Evolutionary conservation across 1,284 basidiomycete genomes (phyloP).

Genomic region (Tremellales sp.): DNA sequence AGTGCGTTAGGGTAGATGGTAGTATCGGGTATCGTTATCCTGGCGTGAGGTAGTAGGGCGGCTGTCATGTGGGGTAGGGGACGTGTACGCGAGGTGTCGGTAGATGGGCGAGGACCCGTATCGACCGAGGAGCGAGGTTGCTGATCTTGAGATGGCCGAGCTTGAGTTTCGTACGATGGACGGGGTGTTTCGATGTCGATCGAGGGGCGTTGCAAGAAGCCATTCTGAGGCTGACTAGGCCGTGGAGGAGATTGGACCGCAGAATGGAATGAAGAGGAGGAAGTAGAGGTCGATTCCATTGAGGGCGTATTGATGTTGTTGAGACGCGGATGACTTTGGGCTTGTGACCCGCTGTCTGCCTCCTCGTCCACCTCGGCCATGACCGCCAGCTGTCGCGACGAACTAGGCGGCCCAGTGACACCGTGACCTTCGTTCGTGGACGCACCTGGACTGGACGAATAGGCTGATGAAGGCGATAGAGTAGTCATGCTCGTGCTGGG

Average conservation of each 20-base stretch:
- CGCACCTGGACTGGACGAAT: constrained; percentile 16
- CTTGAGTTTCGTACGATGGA: neutral
- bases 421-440: constrained; percentile 3
- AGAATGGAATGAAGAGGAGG: constrained; percentile 11
- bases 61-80: constrained; percentile 21
- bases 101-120: constrained; percentile 14
- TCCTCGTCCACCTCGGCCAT: constrained; percentile 15
- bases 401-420: constrained; percentile 12
- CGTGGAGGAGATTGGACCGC: constrained; percentile 1
- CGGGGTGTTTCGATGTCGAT: neutral
- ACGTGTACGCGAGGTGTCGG: constrained; percentile 15
- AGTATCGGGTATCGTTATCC: constrained; percentile 41
- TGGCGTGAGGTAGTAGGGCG: constrained; percentile 39
- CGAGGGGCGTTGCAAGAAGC: neutral
- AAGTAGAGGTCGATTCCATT: constrained; percentile 4
- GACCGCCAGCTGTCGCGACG: constrained; percentile 16
- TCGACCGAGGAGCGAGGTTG: neutral
- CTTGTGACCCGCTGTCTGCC: neutral
- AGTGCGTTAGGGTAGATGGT: constrained; percentile 42
- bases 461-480: constrained; percentile 22
- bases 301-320: constrained; percentile 1
- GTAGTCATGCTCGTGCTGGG: constrained; percentile 15
- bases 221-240: neutral
- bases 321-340: neutral
- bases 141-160: too few relatives aligned